Conservation (phyloP, 2,329 filamentous ascomycete genomes). For the Sporothrix phasma region DNA sequence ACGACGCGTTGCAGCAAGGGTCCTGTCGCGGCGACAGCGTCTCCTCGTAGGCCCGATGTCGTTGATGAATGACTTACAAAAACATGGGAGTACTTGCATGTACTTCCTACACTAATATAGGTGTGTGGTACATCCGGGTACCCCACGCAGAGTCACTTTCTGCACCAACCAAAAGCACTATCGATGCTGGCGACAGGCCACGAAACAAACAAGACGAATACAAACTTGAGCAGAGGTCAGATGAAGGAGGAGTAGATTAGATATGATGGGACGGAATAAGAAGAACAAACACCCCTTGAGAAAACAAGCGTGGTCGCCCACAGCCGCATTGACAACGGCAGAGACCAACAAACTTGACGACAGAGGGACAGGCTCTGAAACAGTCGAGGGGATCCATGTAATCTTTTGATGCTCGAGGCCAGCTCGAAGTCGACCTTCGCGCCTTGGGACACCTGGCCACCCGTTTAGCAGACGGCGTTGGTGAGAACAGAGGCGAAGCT, state of each 20-base stretch:
- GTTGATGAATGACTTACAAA: neutral
- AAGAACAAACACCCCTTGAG: too few species aligned
- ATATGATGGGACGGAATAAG: neutral
- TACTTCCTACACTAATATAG: neutral
- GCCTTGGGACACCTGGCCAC: neutral
- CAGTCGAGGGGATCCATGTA: neutral
- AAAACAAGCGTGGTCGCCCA: neutral
- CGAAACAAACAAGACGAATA: neutral
- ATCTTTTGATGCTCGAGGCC: neutral
- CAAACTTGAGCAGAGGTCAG: neutral
- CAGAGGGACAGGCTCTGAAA: neutral
- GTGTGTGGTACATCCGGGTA: neutral
- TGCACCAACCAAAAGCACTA: neutral
- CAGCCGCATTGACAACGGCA: neutral
- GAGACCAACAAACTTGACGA: neutral
- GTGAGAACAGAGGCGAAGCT: neutral
- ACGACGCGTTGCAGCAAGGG: neutral
- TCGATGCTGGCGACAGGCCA: neutral
- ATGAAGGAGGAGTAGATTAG: neutral
- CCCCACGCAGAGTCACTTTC: neutral
- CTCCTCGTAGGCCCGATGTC: neutral
- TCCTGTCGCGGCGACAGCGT: neutral
- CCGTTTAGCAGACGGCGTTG: neutral
- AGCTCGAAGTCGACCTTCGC: neutral
- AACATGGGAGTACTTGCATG: neutral